phyloP scores from a whole-genome alignment of 83 land plant species.

The Diphasiastrum complanatum region DNA sequence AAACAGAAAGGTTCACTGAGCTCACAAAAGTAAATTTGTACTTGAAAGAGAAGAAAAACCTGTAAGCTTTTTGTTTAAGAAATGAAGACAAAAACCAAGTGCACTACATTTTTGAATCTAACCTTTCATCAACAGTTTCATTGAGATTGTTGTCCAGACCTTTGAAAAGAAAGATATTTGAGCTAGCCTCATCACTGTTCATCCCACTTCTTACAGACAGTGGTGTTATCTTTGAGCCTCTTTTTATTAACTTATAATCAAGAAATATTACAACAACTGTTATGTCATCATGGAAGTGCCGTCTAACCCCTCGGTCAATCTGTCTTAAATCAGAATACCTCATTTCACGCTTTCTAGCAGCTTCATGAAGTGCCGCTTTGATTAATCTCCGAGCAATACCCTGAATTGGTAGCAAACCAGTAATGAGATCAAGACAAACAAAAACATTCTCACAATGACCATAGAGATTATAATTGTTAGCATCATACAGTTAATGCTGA shows the following conservation, averaged over 20 bases:
- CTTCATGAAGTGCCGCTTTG: constrained; percentile 32
- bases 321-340: constrained; percentile 26
- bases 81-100: no score
- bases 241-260: constrained; percentile 16
- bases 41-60: no score
- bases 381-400: constrained; percentile 31
- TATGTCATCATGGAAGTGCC: constrained; percentile 36
- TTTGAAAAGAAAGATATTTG: no score
- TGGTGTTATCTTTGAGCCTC: constrained; percentile 13
- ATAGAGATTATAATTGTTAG: no score
- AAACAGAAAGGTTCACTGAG: no score
- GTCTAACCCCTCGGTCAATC: constrained; percentile 30
- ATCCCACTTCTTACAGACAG: constrained; percentile 22
- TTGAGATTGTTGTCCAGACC: no score
- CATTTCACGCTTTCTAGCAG: constrained; percentile 37
- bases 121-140: no score
- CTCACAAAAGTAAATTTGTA: no score
- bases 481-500: no score
- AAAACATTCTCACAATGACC: background rate
- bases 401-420: constrained; percentile 12
- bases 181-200: constrained; percentile 13
- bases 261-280: constrained; percentile 33
- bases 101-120: no score
- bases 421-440: background rate
- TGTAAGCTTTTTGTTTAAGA: no score